These are phyloP conservation scores for Pseudoscleropodium purum DNA, from an alignment of 225 moss, liverwort and hornwort species.

Conservation along the genomic window DNA sequence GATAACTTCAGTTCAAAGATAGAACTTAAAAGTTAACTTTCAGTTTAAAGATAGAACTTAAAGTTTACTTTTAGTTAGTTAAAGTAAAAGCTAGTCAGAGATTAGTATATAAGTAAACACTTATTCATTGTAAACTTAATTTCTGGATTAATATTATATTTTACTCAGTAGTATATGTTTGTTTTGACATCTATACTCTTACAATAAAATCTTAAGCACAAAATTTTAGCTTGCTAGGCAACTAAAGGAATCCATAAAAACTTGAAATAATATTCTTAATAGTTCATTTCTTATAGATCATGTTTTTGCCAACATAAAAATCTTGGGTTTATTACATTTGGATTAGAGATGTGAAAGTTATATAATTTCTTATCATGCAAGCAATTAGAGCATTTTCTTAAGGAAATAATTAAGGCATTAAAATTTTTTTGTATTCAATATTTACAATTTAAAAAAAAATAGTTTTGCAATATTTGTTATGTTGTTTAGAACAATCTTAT, in stretches of 20 bases:
- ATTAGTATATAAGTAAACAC: too few relatives aligned
- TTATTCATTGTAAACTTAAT: too few relatives aligned
- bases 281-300: background rate
- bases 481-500: background rate
- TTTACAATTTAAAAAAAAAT: background rate
- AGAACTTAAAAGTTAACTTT: too few relatives aligned
- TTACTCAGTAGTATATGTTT: too few relatives aligned
- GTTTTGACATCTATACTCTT: too few relatives aligned
- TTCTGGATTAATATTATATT: too few relatives aligned
- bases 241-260: background rate
- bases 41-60: too few relatives aligned
- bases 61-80: too few relatives aligned
- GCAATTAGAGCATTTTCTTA: background rate
- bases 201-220: too few relatives aligned
- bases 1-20: too few relatives aligned
- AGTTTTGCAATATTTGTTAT: background rate
- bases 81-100: too few relatives aligned
- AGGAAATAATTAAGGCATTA: rapidly evolving
- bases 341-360: background rate
- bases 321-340: background rate
- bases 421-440: background rate
- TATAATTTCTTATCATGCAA: background rate
- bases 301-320: rapidly evolving
- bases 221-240: rapidly evolving
- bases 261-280: background rate